These are phyloP conservation scores for Bacidia rubella DNA, from an alignment of 495 filamentous ascomycete genomes.

Conservation along the genomic window DNA sequence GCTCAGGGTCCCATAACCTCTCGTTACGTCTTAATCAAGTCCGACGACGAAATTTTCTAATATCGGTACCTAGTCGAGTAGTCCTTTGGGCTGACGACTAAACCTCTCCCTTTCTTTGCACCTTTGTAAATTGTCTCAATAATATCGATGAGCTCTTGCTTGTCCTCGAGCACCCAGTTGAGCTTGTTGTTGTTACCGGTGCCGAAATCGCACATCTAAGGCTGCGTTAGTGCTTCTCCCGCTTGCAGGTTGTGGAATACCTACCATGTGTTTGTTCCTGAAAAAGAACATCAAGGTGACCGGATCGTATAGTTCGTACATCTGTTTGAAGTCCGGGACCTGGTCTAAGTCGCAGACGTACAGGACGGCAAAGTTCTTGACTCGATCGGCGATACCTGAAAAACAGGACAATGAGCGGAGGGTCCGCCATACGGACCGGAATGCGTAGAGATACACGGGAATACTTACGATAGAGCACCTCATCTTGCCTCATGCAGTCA, in stretches of 20 bases:
- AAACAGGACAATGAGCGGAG: conserved; percentile 1
- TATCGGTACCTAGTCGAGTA: conserved; percentile 79
- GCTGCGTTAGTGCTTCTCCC: background rate
- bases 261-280: conserved; percentile 84
- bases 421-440: background rate
- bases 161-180: conserved; percentile 95
- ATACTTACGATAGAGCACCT: conserved; percentile 66
- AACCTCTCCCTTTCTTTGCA: conserved; percentile 89
- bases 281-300: conserved; percentile 86
- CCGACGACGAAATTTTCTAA: conserved; percentile 19
- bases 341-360: conserved; percentile 95
- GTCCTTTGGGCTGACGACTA: conserved; percentile 92
- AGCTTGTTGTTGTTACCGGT: conserved; percentile 98
- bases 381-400: conserved; percentile 54
- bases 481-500: conserved; percentile 83
- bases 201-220: conserved; percentile 59
- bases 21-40: background rate
- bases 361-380: conserved; percentile 87
- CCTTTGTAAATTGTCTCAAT: conserved; percentile 96
- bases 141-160: conserved; percentile 97
- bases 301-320: conserved; percentile 63
- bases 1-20: background rate
- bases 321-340: conserved; percentile 93
- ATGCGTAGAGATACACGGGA: background rate
- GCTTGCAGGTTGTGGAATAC: background rate